phyloP scores from a whole-genome alignment of 768 basidiomycete species.

The Russula earlei region DNA sequence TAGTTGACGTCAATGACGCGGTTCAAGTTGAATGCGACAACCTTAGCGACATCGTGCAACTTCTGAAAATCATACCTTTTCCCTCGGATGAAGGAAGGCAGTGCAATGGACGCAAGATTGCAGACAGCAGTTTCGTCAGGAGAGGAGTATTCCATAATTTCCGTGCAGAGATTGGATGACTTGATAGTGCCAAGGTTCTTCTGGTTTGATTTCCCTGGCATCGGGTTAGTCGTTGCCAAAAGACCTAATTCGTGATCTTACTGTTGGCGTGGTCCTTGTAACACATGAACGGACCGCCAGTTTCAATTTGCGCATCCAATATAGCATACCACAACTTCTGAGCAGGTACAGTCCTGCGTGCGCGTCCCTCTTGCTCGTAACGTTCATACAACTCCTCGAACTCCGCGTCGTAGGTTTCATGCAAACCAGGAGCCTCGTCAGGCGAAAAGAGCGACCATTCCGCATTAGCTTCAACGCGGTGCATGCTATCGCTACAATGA shows the following conservation, averaged over 20 bases:
- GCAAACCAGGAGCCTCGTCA: constrained; percentile 84
- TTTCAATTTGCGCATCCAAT: constrained; percentile 95
- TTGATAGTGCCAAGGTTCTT: constrained; percentile 98
- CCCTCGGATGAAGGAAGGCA: constrained; percentile 81
- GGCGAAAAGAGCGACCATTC: constrained; percentile 98
- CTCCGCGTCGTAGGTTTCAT: constrained; percentile 82
- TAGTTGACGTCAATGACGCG: constrained; percentile 91
- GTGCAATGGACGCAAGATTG: constrained; percentile 94
- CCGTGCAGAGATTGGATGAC: constrained; percentile 97
- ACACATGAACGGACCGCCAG: constrained; percentile 97
- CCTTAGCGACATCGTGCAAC: constrained; percentile 88
- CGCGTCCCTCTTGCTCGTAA: constrained; percentile 87
- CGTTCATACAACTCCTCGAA: constrained; percentile 79
- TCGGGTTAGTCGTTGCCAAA: background rate
- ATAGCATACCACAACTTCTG: constrained; percentile 99
- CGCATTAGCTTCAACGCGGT: constrained; percentile 80
- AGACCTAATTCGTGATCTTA: constrained; percentile 31
- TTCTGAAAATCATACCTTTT: constrained; percentile 90
- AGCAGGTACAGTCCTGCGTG: constrained; percentile 75
- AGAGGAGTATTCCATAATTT: constrained; percentile 96
- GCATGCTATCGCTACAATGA: constrained; percentile 56
- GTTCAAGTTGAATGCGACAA: constrained; percentile 89
- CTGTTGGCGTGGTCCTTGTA: constrained; percentile 96
- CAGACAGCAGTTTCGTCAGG: constrained; percentile 98
- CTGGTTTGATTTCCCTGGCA: constrained; percentile 90